Base-by-base conservation (phyloP, 225 moss, liverwort and hornwort species). In the Anthoceros angustus region DNA sequence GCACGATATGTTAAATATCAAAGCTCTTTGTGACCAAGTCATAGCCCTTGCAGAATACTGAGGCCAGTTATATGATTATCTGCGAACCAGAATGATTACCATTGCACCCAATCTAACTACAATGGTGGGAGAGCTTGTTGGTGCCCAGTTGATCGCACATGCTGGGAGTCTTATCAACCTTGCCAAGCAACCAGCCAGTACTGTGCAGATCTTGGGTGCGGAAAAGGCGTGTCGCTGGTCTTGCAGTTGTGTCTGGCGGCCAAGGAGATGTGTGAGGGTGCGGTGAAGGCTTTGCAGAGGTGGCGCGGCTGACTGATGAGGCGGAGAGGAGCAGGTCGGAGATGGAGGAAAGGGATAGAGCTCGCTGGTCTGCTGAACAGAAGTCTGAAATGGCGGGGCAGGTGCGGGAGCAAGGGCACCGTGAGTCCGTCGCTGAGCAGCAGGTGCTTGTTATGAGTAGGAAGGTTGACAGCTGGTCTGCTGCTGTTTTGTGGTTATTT, bases 191-290 rank as follows among this genome's bases (percentile, higher is more conserved):
- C 92, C 92, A 9, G 92, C 92, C 0, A 89, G 92, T 66, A 93
- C 86, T 6, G 85, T 93, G n/a, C 92, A 93, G 65, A 93, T 89
- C 64, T 77, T 93, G 64, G 92, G 92, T 63, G 92, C 92, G 2
- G 89, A 93, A 62, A 93, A 93, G 80, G 80, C 74, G 63, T 40
- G 0, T 45, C 42, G 41, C 18, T 46, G 14, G 43, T 32, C 15
- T 26, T 20, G n/a, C 23, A 1, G 16, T 55, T 55, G 18, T 15
- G 55, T n/a, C n/a, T n/a, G n/a, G n/a, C n/a, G n/a, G n/a, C n/a
- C n/a, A n/a, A n/a, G n/a, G n/a, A n/a, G n/a, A n/a, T n/a, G n/a
- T n/a, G n/a, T n/a, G n/a, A n/a, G n/a, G n/a, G n/a, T n/a, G n/a
- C n/a, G n/a, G n/a, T n/a, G n/a, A n/a, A n/a, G n/a, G n/a, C n/a